A percentile compares a stretch with the other conserved stretches of the same genome.
These are phyloP conservation scores for Venturia asperata DNA, from an alignment of 2,329 filamentous ascomycete genomes.

Conservation along the genomic window DNA sequence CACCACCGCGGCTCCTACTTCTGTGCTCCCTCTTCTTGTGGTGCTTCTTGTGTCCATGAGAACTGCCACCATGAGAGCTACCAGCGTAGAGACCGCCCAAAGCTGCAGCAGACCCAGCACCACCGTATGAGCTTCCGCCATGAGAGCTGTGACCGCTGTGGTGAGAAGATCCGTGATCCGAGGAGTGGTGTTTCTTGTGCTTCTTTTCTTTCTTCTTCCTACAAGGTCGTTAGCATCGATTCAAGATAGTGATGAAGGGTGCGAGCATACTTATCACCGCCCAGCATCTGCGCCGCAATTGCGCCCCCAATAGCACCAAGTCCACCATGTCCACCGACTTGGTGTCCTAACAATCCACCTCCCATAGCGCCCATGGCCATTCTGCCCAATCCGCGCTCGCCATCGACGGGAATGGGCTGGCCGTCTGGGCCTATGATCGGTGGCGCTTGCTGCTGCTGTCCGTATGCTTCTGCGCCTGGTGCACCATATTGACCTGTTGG, in stretches of 20 bases:
- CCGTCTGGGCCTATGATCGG: slow-evolving; percentile 9
- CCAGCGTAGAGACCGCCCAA: slow-evolving; percentile 11
- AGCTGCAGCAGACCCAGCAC: not conserved
- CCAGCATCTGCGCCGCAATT: slow-evolving; percentile 18
- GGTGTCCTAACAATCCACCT: slow-evolving; percentile 18
- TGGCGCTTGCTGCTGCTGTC: slow-evolving; percentile 2
- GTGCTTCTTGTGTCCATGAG: slow-evolving; percentile 18
- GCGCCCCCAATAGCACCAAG: slow-evolving; percentile 20
- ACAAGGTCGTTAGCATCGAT: not conserved
- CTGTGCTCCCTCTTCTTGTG: slow-evolving; percentile 11
- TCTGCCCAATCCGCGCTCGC: slow-evolving; percentile 19
- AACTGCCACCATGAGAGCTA: not conserved
- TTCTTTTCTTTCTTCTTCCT: slow-evolving; percentile 20
- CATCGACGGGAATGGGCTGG: slow-evolving; percentile 12
- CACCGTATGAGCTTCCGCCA: slow-evolving; percentile 14
- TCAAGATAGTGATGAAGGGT: not conserved
- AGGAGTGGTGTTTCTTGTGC: slow-evolving; percentile 17
- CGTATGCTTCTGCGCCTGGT: not conserved
- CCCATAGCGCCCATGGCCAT: slow-evolving; percentile 17
- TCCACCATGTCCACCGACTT: slow-evolving; percentile 18
- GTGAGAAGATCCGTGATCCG: slow-evolving; percentile 13
- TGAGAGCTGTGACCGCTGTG: slow-evolving; percentile 6
- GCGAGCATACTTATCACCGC: slow-evolving; percentile 18
- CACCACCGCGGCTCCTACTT: slow-evolving; percentile 13
- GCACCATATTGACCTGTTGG: slow-evolving; percentile 3